Percentiles rank a stretch among this genome's conserved stretches.
Conservation (phyloP, 2,329 filamentous ascomycete genomes). For the Colletotrichum sp. region DNA sequence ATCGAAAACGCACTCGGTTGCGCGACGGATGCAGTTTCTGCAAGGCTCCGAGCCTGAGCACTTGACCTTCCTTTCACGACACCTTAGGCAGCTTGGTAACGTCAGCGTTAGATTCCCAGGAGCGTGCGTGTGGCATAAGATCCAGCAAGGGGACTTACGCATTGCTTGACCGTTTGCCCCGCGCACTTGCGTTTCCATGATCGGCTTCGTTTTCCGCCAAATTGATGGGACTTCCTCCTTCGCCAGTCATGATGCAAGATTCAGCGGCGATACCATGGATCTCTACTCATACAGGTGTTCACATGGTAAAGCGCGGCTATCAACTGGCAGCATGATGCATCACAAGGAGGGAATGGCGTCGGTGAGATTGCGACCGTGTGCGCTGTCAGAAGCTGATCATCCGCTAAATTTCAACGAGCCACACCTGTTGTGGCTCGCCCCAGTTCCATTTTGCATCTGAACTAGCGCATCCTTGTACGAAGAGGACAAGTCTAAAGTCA, state of each 20-base stretch:
- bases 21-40: neutral
- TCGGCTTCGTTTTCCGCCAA: neutral
- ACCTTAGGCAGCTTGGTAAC: neutral
- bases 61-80: constrained; percentile 13
- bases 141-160: neutral
- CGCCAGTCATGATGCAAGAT: neutral
- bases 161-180: neutral
- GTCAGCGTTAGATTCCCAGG: neutral
- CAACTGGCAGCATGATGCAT: neutral
- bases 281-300: neutral
- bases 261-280: neutral
- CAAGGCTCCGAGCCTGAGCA: constrained; percentile 8
- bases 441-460: neutral
- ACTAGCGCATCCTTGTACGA: neutral
- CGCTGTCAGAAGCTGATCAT: neutral
- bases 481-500: neutral
- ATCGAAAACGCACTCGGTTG: constrained; percentile 11
- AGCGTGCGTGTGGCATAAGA: neutral
- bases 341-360: neutral
- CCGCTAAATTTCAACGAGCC: neutral
- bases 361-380: neutral
- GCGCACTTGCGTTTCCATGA: neutral
- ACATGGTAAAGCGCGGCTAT: neutral
- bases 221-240: neutral
- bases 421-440: neutral